phyloP scores from a whole-genome alignment of 352 stramenopile species.

The Phytophthora multivora region DNA sequence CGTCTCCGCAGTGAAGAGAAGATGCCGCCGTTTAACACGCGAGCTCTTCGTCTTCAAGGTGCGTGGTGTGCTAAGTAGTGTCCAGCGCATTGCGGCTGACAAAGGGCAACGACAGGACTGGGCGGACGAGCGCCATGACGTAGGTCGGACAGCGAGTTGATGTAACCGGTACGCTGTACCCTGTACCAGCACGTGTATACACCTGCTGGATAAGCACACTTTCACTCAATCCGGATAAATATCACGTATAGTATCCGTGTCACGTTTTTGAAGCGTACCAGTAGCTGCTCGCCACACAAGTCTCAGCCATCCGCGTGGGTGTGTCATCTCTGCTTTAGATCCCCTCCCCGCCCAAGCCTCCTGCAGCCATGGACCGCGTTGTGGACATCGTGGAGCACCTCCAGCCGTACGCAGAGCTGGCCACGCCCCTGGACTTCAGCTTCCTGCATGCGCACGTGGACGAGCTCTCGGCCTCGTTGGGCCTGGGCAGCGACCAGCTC shows the following conservation, averaged over 20 bases:
- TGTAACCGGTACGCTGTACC: too few relatives aligned
- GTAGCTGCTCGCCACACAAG: constrained; percentile 17
- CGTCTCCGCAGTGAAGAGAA: too few relatives aligned
- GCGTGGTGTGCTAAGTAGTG: neutral
- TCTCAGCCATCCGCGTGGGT: neutral
- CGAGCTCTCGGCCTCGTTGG: constrained; percentile 42
- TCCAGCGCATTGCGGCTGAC: constrained; percentile 8
- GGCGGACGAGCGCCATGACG: constrained; percentile 15
- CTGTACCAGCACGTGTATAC: too few relatives aligned
- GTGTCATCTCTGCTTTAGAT: constrained; percentile 8
- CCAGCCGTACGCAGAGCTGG: constrained; percentile 59
- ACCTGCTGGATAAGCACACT: too few relatives aligned
- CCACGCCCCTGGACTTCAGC: constrained; percentile 61
- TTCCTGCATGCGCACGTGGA: constrained; percentile 52
- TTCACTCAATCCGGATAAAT: too few relatives aligned
- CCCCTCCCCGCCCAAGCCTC: neutral
- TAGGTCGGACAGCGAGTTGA: constrained; percentile 27
- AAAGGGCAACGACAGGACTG: neutral
- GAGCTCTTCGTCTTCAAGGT: neutral
- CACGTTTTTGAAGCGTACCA: constrained; percentile 10
- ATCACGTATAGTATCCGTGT: constrained; percentile 6
- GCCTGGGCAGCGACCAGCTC: constrained; percentile 63
- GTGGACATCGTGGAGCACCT: constrained; percentile 41
- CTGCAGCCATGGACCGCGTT: constrained; percentile 43
- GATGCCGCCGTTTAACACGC: constrained; percentile 10